Evolutionary conservation across 2,329 filamentous ascomycete species (phyloP), one percentile per base, ranked within the genome.

Genomic region (Venturia effusa): DNA sequence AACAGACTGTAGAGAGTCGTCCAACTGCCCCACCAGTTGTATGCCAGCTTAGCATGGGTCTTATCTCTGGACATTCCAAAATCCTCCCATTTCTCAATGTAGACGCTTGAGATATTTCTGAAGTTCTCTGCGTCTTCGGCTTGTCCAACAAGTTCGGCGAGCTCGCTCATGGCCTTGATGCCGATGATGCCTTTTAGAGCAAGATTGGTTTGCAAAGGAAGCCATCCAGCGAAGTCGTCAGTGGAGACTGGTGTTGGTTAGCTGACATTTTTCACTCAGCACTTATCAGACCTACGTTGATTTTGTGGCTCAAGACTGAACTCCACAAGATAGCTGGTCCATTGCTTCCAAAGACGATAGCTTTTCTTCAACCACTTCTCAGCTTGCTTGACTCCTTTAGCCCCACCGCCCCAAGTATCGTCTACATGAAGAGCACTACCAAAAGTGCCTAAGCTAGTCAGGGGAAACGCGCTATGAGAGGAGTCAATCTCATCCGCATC

Each of bases 1-100:
- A 90, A 96, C 32, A 95, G 81, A 71, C 92, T 93, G 79, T 96
- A 96, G 41, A 95, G 81, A 0, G 88, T 91, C 7, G 89, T 91
- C 88, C 89, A 92, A 61, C 87, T 90, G 17, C 88, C 88, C 68
- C 88, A 88, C 80, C 88, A 86, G 71, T 90, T 83, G 75, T 96
- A 96, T 13, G 88, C 84, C 11, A 96, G 81, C 68, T 90, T 92
- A 27, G 89, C 86, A 73, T 93, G 89, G 0, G 85, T 78, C 10
- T 84, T 83, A 64, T 88, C 84, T 22, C 81, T 80, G 66, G 89
- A 89, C 73, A 92, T 86, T 64, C 83, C 90, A 63, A 84, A 83
- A 24, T 80, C 76, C 71, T 88, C 81, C 90, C 91, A 95, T 68
- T 88, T 85, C 37, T 80, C 73, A 66, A 94, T 82, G 73, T 94